A percentile compares a stretch with the other conserved stretches of the same genome.
These are phyloP conservation scores for Ustulina deusta DNA, from an alignment of 2,329 filamentous ascomycete species.

Conservation along the genomic window DNA sequence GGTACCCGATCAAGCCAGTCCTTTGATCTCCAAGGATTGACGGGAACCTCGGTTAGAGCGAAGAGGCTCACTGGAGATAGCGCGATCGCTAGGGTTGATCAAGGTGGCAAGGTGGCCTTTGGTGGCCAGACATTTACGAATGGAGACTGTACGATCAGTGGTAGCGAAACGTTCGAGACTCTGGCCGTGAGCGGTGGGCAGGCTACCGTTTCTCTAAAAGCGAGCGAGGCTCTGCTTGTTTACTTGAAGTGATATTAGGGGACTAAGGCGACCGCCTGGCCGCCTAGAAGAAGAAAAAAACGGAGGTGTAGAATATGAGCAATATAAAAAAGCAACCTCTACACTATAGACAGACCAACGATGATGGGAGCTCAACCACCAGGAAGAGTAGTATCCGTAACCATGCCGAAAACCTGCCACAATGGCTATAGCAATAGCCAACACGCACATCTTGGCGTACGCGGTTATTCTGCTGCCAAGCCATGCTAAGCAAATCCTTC, in stretches of 20 bases:
- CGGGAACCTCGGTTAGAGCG: conserved; percentile 52
- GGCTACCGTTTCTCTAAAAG: conserved; percentile 57
- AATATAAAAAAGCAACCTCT: background rate
- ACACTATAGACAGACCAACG: background rate
- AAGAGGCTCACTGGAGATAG: conserved; percentile 60
- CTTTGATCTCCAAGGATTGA: conserved; percentile 58
- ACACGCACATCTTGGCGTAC: no score
- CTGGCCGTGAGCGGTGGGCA: conserved; percentile 51
- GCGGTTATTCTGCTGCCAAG: no score
- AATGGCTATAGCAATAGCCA: no score
- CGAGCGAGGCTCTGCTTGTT: conserved; percentile 62
- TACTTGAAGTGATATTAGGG: conserved; percentile 56
- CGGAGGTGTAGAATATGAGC: background rate
- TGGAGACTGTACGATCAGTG: conserved; percentile 58
- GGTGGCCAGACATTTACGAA: conserved; percentile 61
- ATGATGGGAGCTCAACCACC: no score
- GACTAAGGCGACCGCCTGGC: no score
- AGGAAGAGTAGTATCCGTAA: no score
- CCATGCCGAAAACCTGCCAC: no score
- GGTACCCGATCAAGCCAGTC: conserved; percentile 53
- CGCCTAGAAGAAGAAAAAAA: background rate
- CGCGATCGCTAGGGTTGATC: conserved; percentile 58
- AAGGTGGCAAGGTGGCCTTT: conserved; percentile 57
- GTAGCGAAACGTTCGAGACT: conserved; percentile 56
- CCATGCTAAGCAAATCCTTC: no score